A percentile compares a stretch with the other conserved stretches of the same genome.
Conservation (phyloP, 2,329 filamentous ascomycete species). For the Chaetomium sp. region DNA sequence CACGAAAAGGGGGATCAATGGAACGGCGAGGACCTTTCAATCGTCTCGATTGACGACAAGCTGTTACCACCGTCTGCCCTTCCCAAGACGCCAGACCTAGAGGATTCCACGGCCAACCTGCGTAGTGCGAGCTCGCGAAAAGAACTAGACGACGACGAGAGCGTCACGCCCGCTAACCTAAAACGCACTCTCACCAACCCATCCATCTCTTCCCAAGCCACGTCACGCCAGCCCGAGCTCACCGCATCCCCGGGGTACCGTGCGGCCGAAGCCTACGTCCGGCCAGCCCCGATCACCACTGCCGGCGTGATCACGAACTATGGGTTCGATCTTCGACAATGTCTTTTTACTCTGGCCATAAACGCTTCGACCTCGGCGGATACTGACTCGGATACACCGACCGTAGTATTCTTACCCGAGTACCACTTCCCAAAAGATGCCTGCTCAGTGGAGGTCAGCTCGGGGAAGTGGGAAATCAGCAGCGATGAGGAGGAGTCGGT, state of each 20-base stretch:
- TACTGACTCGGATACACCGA: constrained; percentile 50
- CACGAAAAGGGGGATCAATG: constrained; percentile 88
- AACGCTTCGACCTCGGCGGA: constrained; percentile 51
- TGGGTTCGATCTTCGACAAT: constrained; percentile 76
- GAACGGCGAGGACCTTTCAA: constrained; percentile 96
- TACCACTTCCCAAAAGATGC: constrained; percentile 81
- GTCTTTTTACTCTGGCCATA: constrained; percentile 68
- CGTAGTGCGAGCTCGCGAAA: constrained; percentile 26
- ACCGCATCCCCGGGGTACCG: constrained; percentile 68
- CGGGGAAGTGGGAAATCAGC: constrained; percentile 85
- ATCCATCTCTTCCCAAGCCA: constrained; percentile 54
- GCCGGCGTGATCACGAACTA: constrained; percentile 65
- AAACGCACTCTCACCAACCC: constrained; percentile 63
- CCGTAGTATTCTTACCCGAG: constrained; percentile 78
- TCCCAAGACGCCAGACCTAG: constrained; percentile 35
- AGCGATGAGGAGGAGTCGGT: constrained; percentile 63
- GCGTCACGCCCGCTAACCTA: constrained; percentile 69
- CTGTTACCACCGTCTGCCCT: constrained; percentile 47
- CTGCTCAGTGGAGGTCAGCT: constrained; percentile 67
- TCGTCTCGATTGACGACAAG: constrained; percentile 78
- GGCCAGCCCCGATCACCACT: constrained; percentile 71
- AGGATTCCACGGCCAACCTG: constrained; percentile 44
- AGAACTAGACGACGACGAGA: constrained; percentile 45
- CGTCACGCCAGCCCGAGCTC: constrained; percentile 49
- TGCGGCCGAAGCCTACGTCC: constrained; percentile 87